A percentile compares a stretch with the other conserved stretches of the same genome.
These are phyloP conservation scores for Penicillium sp. DNA, from an alignment of 2,329 filamentous ascomycete species.

Conservation along the genomic window DNA sequence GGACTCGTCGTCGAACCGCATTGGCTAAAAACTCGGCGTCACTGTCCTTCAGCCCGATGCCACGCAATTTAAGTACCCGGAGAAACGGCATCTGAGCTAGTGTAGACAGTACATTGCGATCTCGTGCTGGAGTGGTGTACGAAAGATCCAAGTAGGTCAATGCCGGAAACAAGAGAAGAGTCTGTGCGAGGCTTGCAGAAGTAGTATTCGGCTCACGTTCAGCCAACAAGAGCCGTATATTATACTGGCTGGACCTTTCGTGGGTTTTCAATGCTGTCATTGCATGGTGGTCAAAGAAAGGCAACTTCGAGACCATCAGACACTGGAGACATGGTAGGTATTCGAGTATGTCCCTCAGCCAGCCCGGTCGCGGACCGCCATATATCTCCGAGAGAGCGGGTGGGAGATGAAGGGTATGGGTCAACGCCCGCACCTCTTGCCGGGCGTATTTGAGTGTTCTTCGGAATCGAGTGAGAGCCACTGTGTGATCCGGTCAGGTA, in stretches of 20 bases:
- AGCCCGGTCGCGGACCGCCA: constrained; percentile 58
- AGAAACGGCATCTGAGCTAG: constrained; percentile 51
- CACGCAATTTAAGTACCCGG: constrained; percentile 58
- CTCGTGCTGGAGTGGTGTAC: constrained; percentile 51
- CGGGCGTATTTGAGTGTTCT: constrained; percentile 56
- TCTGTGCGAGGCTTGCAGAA: constrained; percentile 53
- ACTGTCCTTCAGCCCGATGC: constrained; percentile 54
- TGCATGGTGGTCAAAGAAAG: constrained; percentile 62
- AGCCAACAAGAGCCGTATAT: constrained; percentile 57
- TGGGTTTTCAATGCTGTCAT: constrained; percentile 50
- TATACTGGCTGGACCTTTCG: constrained; percentile 37
- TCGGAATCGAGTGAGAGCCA: constrained; percentile 60
- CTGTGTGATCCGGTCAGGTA: constrained; percentile 31
- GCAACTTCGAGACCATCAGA: constrained; percentile 58
- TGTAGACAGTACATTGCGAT: constrained; percentile 49
- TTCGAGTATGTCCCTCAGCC: constrained; percentile 60
- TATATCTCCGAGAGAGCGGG: constrained; percentile 62
- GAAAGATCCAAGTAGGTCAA: constrained; percentile 61
- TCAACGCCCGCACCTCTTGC: constrained; percentile 54
- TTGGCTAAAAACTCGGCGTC: constrained; percentile 55
- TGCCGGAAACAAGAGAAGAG: constrained; percentile 53
- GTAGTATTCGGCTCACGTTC: constrained; percentile 60
- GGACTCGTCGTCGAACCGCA: constrained; percentile 53
- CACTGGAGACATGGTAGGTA: constrained; percentile 59
- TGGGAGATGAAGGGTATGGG: constrained; percentile 62